A percentile compares a stretch with the other conserved stretches of the same genome.
These are phyloP conservation scores for Aspergillus fijiensis DNA, from an alignment of 2,329 filamentous ascomycete species.

Conservation along the genomic window DNA sequence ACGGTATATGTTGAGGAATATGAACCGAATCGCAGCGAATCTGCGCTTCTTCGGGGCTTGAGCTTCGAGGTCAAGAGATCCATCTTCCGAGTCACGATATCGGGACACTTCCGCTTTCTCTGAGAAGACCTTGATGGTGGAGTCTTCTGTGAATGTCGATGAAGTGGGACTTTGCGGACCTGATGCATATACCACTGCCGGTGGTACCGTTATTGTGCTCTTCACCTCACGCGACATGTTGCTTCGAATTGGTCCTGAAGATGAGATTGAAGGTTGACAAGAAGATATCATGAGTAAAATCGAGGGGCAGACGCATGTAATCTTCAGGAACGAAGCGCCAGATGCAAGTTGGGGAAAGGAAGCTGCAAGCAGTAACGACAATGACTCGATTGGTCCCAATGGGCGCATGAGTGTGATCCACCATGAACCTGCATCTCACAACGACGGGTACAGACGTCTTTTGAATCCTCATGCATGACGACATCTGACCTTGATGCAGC, in stretches of 20 bases:
- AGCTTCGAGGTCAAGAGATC: constrained; percentile 30
- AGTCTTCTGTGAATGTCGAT: constrained; percentile 20
- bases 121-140: constrained; percentile 14
- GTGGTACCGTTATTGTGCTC: constrained; percentile 17
- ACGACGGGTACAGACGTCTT: constrained; percentile 15
- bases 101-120: constrained; percentile 20
- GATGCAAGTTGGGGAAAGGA: not conserved
- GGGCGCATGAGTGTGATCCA: constrained; percentile 8
- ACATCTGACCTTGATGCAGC: constrained; percentile 12
- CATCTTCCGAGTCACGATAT: constrained; percentile 13
- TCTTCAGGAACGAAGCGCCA: not conserved
- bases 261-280: too few species aligned
- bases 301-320: not conserved
- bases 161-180: constrained; percentile 18
- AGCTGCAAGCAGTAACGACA: not conserved
- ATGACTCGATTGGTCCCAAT: not conserved
- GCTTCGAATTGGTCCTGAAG: constrained; percentile 1
- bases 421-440: constrained; percentile 7
- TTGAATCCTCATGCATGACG: constrained; percentile 21
- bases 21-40: constrained; percentile 36
- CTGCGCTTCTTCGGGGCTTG: constrained; percentile 23
- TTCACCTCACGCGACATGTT: constrained; percentile 20
- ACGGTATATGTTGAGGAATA: constrained; percentile 42
- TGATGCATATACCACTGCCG: constrained; percentile 18
- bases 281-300: not conserved